A percentile compares a stretch with the other conserved stretches of the same genome.
Conservation (phyloP, 345 rosid genomes). For the Nephelium lappaceum region DNA sequence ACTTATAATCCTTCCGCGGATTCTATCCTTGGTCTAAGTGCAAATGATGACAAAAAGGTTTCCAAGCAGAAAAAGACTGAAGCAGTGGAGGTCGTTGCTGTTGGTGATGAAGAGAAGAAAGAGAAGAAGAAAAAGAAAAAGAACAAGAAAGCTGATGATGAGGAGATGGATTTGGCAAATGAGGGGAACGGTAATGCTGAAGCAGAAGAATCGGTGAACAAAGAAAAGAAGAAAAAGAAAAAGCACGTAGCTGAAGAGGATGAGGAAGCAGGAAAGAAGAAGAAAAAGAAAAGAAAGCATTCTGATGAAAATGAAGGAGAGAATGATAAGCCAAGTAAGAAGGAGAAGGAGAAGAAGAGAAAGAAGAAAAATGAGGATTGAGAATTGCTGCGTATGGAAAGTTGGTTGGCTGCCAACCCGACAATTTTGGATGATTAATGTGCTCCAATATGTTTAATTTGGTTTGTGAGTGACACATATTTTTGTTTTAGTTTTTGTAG, state of each 20-base stretch:
- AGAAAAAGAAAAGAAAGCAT: constrained; percentile 52
- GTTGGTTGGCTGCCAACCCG: background rate
- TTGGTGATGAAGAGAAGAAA: constrained; percentile 42
- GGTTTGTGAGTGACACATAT: background rate
- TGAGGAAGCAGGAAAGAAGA: constrained; percentile 31
- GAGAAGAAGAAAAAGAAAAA: constrained; percentile 47
- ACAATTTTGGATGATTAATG: constrained; percentile 17
- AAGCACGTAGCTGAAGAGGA: constrained; percentile 36
- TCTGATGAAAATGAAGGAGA: constrained; percentile 34
- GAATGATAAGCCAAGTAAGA: constrained; percentile 34
- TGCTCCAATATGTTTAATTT: constrained; percentile 11
- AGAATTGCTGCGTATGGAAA: background rate
- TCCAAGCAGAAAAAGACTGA: constrained; percentile 34
- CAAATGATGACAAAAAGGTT: constrained; percentile 24
- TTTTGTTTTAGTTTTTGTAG: background rate
- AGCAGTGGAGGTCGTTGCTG: constrained; percentile 23
- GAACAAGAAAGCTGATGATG: constrained; percentile 41
- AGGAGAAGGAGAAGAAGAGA: constrained; percentile 45
- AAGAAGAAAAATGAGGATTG: constrained; percentile 23
- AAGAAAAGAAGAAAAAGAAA: constrained; percentile 64
- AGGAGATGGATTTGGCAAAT: constrained; percentile 23
- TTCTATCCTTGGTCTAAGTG: constrained; percentile 55
- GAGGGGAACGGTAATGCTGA: constrained; percentile 38
- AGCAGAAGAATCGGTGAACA: constrained; percentile 34
- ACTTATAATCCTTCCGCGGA: constrained; percentile 80